Evolutionary conservation across 306 rosid species (phyloP).

Genomic region (Bauhinia variegata): DNA sequence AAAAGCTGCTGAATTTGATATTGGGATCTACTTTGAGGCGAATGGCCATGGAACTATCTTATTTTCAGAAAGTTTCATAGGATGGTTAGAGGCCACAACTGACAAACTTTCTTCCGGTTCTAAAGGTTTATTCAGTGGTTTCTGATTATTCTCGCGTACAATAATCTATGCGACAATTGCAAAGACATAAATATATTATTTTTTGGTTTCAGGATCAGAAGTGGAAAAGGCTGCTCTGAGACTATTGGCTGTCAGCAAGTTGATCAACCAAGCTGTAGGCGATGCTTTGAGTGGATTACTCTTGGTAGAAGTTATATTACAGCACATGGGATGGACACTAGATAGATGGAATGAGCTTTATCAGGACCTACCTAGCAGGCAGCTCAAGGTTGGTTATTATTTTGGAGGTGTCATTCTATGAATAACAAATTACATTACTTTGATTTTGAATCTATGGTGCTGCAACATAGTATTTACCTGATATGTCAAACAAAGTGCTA

Average conservation of each 20-base stretch:
- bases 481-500: not conserved
- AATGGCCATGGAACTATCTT: conserved; percentile 95
- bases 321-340: conserved; percentile 75
- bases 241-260: conserved; percentile 68
- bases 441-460: not conserved
- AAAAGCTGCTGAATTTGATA: conserved; percentile 78
- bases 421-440: conserved; percentile 14
- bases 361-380: conserved; percentile 89
- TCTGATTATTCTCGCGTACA: conserved; percentile 32
- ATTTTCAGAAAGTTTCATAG: conserved; percentile 69
- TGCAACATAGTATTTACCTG: conserved; percentile 19
- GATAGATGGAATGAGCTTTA: conserved; percentile 82
- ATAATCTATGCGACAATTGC: conserved; percentile 27
- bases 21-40: conserved; percentile 96
- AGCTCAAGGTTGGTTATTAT: conserved; percentile 72
- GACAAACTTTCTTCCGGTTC: conserved; percentile 51
- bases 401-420: conserved; percentile 13
- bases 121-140: conserved; percentile 49
- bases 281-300: conserved; percentile 94
- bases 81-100: conserved; percentile 57
- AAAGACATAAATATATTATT: conserved; percentile 18
- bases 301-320: conserved; percentile 85
- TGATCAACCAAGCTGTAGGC: conserved; percentile 95
- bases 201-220: conserved; percentile 62
- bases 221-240: conserved; percentile 74